Percentiles rank a stretch among this genome's conserved stretches.
phyloP scores from a whole-genome alignment of 1,139 yeast species.

The Pneumocystis oryctolagi region DNA sequence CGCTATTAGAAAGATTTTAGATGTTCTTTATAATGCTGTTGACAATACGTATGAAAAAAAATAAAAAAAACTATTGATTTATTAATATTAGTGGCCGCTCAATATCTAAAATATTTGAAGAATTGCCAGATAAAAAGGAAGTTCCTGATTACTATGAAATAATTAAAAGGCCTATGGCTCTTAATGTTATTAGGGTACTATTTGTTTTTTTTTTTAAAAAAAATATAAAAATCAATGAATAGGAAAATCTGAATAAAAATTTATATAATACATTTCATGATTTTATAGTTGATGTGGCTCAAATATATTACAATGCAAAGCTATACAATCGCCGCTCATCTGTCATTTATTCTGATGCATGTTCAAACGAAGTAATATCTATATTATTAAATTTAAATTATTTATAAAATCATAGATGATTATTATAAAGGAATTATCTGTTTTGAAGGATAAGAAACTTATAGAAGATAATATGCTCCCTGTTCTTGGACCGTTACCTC shows the following conservation, averaged over 20 bases:
- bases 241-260: neutral
- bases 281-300: constrained; percentile 63
- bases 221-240: neutral
- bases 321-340: constrained; percentile 62
- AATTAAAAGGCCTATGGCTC: constrained; percentile 57
- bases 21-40: neutral
- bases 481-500: constrained; percentile 56
- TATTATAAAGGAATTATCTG: constrained; percentile 42
- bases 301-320: constrained; percentile 81
- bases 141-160: constrained; percentile 54
- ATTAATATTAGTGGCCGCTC: constrained; percentile 1
- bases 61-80: neutral
- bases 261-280: constrained; percentile 52
- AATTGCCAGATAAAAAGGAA: constrained; percentile 57
- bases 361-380: constrained; percentile 21
- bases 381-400: neutral
- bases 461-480: constrained; percentile 35
- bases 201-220: constrained; percentile 17
- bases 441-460: constrained; percentile 31
- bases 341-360: constrained; percentile 55
- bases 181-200: constrained; percentile 66
- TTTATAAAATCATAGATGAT: constrained; percentile 37
- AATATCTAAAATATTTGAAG: constrained; percentile 39
- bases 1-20: neutral
- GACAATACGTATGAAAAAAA: neutral